These are phyloP conservation scores for Talaromyces sp. DNA, from an alignment of 2,329 filamentous ascomycete genomes.

Conservation along the genomic window DNA sequence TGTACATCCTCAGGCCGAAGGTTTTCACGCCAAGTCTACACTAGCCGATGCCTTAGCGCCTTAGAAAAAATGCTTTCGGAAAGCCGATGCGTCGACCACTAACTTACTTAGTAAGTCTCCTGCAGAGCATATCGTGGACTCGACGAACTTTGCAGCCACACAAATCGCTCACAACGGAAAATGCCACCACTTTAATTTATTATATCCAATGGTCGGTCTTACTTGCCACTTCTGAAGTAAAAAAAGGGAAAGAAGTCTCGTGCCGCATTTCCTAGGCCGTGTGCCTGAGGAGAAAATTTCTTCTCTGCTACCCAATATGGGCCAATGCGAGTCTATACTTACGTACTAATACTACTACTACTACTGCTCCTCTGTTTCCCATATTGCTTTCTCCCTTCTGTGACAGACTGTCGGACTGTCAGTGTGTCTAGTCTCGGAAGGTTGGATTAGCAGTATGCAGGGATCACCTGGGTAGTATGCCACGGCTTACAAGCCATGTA, in stretches of 20 bases:
- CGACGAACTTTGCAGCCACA: neutral
- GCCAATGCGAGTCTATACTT: neutral
- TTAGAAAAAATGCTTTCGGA: neutral
- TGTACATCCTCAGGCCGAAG: neutral
- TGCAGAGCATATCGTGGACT: neutral
- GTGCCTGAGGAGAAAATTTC: neutral
- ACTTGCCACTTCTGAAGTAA: neutral
- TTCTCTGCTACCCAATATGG: constrained; percentile 1
- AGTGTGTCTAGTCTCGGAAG: neutral
- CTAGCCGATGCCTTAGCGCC: neutral
- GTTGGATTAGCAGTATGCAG: neutral
- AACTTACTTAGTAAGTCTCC: neutral
- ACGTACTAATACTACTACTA: neutral
- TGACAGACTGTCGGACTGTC: neutral
- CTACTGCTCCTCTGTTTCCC: neutral
- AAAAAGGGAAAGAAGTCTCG: neutral
- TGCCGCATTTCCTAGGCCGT: neutral
- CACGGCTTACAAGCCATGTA: neutral
- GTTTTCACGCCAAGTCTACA: neutral
- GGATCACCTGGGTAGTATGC: constrained; percentile 1
- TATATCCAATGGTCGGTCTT: neutral
- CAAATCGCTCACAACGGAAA: neutral
- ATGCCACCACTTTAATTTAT: neutral
- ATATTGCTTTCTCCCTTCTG: neutral
- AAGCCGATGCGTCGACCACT: neutral